Evolutionary conservation across 2,329 filamentous ascomycete genomes (phyloP).

Genomic region (Penicillium sp.): DNA sequence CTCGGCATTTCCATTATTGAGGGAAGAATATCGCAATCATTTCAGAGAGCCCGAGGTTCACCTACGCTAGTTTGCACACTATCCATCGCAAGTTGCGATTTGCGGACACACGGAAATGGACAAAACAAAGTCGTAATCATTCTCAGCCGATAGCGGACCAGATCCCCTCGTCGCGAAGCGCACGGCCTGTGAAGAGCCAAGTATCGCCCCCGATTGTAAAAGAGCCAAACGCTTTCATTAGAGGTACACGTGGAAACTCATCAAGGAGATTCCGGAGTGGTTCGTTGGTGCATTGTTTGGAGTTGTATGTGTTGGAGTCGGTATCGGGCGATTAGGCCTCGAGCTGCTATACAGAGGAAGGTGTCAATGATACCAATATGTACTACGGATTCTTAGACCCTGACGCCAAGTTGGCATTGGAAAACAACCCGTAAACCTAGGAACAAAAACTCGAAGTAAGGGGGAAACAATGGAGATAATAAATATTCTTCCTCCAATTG

Average conservation of each 20-base stretch:
- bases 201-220: no score
- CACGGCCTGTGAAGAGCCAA: no score
- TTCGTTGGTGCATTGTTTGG: background rate
- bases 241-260: slow-evolving; percentile 94
- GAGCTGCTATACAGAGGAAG: background rate
- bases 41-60: no score
- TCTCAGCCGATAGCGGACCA: no score
- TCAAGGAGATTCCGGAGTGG: slow-evolving; percentile 91
- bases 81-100: no score
- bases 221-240: no score
- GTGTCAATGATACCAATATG: background rate
- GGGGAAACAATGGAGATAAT: background rate
- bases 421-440: background rate
- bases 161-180: no score
- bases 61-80: no score
- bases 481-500: slow-evolving; percentile 2
- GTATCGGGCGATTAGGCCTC: background rate
- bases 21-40: no score
- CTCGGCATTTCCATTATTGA: no score
- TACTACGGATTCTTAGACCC: background rate
- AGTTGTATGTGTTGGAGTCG: background rate
- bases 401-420: background rate
- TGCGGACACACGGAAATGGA: no score
- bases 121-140: no score
- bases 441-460: background rate